These are phyloP conservation scores for Dictyostelium purpureum DNA, from an alignment of 78 protist species.

Conservation along the genomic window DNA sequence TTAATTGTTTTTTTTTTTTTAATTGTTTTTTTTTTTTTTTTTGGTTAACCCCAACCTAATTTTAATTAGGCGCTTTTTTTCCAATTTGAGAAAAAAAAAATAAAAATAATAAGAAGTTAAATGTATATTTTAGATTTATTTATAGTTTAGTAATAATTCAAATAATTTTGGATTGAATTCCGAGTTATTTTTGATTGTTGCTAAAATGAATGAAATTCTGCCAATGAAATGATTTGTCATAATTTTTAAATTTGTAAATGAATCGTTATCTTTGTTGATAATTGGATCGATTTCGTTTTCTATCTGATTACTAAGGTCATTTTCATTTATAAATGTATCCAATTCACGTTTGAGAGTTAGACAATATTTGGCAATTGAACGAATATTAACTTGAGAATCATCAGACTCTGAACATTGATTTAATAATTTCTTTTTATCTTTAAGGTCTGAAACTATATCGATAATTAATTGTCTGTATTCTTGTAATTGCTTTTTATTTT, in stretches of 20 bases:
- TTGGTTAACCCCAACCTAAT: neutral
- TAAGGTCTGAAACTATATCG: neutral
- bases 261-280: neutral
- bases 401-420: neutral
- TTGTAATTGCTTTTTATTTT: constrained; percentile 1
- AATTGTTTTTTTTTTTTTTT: neutral
- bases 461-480: neutral
- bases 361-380: neutral
- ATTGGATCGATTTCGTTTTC: constrained; percentile 2
- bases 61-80: neutral
- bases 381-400: constrained; percentile 3
- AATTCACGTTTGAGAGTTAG: neutral
- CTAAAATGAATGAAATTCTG: constrained; percentile 11
- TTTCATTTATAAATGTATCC: neutral
- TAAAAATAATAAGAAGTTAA: neutral
- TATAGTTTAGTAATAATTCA: neutral
- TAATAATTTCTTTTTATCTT: neutral
- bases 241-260: neutral
- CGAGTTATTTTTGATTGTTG: neutral
- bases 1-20: neutral
- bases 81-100: neutral
- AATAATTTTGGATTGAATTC: neutral
- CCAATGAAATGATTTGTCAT: neutral
- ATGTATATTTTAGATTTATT: neutral
- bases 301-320: neutral